Percentiles rank a stretch among this genome's conserved stretches.
phyloP scores from a whole-genome alignment of 768 basidiomycete genomes.

The Auriscalpium vulgare region DNA sequence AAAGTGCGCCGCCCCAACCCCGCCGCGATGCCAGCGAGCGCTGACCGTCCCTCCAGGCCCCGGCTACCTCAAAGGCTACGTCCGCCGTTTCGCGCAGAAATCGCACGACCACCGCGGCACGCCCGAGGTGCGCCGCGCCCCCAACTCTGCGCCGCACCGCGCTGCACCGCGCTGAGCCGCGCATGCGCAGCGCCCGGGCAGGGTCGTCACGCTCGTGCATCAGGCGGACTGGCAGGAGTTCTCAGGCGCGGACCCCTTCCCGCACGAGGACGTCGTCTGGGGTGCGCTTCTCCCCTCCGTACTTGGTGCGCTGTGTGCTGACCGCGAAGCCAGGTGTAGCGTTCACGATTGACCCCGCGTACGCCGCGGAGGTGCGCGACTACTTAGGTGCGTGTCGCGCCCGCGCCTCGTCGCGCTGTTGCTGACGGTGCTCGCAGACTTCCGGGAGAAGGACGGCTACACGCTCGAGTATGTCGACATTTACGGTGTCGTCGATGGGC shows the following conservation, averaged over 20 bases:
- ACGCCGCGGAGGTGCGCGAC: slow-evolving; percentile 68
- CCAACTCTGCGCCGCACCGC: too few relatives aligned
- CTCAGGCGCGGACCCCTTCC: slow-evolving; percentile 60
- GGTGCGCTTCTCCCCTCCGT: slow-evolving; percentile 33
- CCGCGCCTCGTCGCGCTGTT: not conserved
- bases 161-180: too few relatives aligned
- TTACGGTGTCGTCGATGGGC: slow-evolving; percentile 47
- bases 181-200: slow-evolving; percentile 59
- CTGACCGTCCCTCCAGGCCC: slow-evolving; percentile 34
- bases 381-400: slow-evolving; percentile 57
- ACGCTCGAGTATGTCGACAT: slow-evolving; percentile 75
- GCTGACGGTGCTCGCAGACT: slow-evolving; percentile 33
- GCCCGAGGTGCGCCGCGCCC: slow-evolving; percentile 45
- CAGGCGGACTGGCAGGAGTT: slow-evolving; percentile 82
- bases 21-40: not conserved
- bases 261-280: slow-evolving; percentile 78
- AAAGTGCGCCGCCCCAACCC: slow-evolving; percentile 37
- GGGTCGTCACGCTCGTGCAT: slow-evolving; percentile 86
- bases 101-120: slow-evolving; percentile 94
- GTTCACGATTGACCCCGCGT: slow-evolving; percentile 77
- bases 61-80: slow-evolving; percentile 86
- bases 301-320: not conserved
- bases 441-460: slow-evolving; percentile 92
- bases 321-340: slow-evolving; percentile 54
- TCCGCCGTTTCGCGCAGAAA: slow-evolving; percentile 83